phyloP scores from a whole-genome alignment of 352 stramenopile genomes.

The Globisporangium perplexum region DNA sequence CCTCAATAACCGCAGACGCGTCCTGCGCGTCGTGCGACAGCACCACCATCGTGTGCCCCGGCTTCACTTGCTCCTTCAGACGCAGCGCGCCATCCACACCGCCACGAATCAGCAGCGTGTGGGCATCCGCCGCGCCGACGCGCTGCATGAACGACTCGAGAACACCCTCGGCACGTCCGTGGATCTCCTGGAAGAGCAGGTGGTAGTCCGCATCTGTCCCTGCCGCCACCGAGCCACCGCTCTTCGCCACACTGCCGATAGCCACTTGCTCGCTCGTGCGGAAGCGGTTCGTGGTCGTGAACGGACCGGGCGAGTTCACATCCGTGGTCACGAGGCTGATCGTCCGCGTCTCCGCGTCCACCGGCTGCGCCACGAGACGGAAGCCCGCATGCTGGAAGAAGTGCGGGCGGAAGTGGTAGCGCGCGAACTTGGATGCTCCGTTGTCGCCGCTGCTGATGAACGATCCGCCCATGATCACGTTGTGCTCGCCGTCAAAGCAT shows the following conservation, averaged over 20 bases:
- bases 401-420: constrained; percentile 96
- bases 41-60: constrained; percentile 52
- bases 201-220: constrained; percentile 17
- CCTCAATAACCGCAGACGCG: constrained; percentile 19
- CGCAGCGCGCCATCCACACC: constrained; percentile 32
- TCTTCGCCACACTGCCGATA: constrained; percentile 7
- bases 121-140: constrained; percentile 11
- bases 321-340: constrained; percentile 62
- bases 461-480: constrained; percentile 95
- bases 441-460: constrained; percentile 95
- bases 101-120: constrained; percentile 34
- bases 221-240: neutral
- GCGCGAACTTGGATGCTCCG: constrained; percentile 90
- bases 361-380: constrained; percentile 84
- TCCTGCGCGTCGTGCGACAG: constrained; percentile 32
- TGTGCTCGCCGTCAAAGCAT: constrained; percentile 97
- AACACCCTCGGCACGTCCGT: constrained; percentile 47
- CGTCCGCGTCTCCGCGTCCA: constrained; percentile 52
- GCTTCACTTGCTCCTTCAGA: constrained; percentile 47
- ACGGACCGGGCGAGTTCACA: constrained; percentile 61
- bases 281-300: constrained; percentile 57
- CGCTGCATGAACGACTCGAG: constrained; percentile 51
- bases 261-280: constrained; percentile 42
- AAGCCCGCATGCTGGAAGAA: constrained; percentile 97
- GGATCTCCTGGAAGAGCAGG: constrained; percentile 50